Conservation (phyloP, 441 rosid species). For the Geranium incanum region DNA sequence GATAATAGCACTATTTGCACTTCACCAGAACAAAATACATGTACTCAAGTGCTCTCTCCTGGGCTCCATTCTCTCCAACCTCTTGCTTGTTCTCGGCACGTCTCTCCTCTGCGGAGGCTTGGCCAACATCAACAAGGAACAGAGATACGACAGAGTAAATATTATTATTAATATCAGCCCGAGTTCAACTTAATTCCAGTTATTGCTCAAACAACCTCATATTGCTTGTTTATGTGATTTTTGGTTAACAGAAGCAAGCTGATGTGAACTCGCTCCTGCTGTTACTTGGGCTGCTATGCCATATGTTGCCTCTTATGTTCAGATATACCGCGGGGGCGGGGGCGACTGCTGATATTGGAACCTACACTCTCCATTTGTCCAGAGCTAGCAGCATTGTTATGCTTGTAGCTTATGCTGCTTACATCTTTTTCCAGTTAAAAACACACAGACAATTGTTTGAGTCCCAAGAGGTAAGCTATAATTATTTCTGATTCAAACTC, state of each 20-base stretch:
- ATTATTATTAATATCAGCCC: too few species aligned
- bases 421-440: slow-evolving; percentile 56
- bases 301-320: slow-evolving; percentile 56
- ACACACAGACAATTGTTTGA: slow-evolving; percentile 68
- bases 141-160: slow-evolving; percentile 43
- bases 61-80: slow-evolving; percentile 82
- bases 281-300: slow-evolving; percentile 59
- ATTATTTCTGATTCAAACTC: background rate
- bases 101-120: slow-evolving; percentile 83
- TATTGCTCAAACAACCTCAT: background rate
- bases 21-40: slow-evolving; percentile 36
- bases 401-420: slow-evolving; percentile 52
- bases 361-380: slow-evolving; percentile 47
- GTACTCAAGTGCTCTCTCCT: slow-evolving; percentile 78
- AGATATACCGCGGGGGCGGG: slow-evolving; percentile 28
- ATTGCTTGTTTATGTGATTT: background rate
- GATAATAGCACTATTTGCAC: slow-evolving; percentile 53
- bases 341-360: slow-evolving; percentile 16
- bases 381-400: slow-evolving; percentile 70
- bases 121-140: slow-evolving; percentile 52
- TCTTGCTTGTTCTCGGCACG: slow-evolving; percentile 80
- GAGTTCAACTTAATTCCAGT: background rate
- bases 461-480: slow-evolving; percentile 19
- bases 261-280: slow-evolving; percentile 66
- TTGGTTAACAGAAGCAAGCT: slow-evolving; percentile 68